Percentiles rank a stretch among this genome's conserved stretches.
These are phyloP conservation scores for Yamagishiella unicocca DNA, from an alignment of 139 green algal species.

Conservation along the genomic window DNA sequence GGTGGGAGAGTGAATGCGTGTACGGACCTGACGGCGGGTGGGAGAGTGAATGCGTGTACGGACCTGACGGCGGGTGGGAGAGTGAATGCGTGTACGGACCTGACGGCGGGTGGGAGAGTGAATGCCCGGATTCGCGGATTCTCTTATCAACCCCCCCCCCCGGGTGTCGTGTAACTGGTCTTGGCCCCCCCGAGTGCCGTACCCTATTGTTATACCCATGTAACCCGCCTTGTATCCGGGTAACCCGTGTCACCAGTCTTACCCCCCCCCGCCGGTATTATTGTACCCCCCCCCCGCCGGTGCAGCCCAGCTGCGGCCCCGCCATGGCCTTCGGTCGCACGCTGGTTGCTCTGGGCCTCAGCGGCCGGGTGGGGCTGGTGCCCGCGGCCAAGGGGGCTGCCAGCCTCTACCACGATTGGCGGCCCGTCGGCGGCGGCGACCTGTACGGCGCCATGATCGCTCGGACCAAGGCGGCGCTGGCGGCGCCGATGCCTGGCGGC, in stretches of 20 bases:
- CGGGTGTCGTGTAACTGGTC: too few species aligned
- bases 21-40: too few species aligned
- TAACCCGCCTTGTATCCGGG: too few species aligned
- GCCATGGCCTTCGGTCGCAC: constrained; percentile 34
- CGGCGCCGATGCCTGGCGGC: constrained; percentile 24
- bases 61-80: too few species aligned
- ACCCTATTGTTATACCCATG: too few species aligned
- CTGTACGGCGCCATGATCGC: constrained; percentile 29
- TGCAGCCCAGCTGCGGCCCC: constrained; percentile 19
- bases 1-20: too few species aligned
- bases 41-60: too few species aligned
- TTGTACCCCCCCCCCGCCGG: not conserved
- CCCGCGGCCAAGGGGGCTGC: constrained; percentile 5
- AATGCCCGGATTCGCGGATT: too few species aligned
- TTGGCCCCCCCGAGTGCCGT: too few species aligned
- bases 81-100: too few species aligned
- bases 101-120: too few species aligned
- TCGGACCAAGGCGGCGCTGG: constrained; percentile 14
- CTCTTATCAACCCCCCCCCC: too few species aligned
- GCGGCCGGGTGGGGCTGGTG: constrained; percentile 24
- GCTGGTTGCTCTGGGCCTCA: constrained; percentile 18
- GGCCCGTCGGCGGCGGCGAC: not conserved
- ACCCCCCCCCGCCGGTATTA: not conserved
- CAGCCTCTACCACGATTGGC: constrained; percentile 39
- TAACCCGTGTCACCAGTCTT: not conserved